Evolutionary conservation across 2,329 filamentous ascomycete species (phyloP).

Genomic region (Purpureocillium takamizusanense): DNA sequence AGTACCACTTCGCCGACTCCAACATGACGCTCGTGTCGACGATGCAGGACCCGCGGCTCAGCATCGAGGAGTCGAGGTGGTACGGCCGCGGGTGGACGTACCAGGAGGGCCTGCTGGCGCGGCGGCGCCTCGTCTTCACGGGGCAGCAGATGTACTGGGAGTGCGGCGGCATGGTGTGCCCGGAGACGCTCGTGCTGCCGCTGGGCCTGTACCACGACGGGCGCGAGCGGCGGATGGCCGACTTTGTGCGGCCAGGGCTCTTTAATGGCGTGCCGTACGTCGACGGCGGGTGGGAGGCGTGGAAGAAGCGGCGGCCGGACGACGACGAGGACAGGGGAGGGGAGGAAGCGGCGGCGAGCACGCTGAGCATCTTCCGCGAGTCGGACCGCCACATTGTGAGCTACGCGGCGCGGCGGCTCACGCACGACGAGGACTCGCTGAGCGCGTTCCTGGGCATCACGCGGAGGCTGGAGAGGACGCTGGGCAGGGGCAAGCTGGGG

Average conservation of each 20-base stretch:
- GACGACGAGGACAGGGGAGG: slow-evolving; percentile 9
- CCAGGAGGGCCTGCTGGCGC: slow-evolving; percentile 26
- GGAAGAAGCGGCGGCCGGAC: slow-evolving; percentile 20
- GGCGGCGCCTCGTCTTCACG: slow-evolving; percentile 27
- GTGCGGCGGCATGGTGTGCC: slow-evolving; percentile 27
- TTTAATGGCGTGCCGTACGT: slow-evolving; percentile 25
- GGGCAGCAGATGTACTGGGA: slow-evolving; percentile 30
- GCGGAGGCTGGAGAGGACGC: slow-evolving; percentile 19
- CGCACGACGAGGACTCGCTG: slow-evolving; percentile 22
- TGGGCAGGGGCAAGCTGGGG: slow-evolving; percentile 19
- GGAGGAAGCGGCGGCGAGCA: slow-evolving; percentile 12
- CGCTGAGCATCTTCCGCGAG: slow-evolving; percentile 25
- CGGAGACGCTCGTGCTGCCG: slow-evolving; percentile 22
- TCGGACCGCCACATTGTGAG: slow-evolving; percentile 21
- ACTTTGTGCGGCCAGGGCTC: slow-evolving; percentile 23
- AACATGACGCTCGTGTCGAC: slow-evolving; percentile 22
- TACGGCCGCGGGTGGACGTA: slow-evolving; percentile 28
- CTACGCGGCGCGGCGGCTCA: slow-evolving; percentile 19
- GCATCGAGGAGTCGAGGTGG: slow-evolving; percentile 22
- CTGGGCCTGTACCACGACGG: slow-evolving; percentile 21
- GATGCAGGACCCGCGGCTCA: slow-evolving; percentile 19
- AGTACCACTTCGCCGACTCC: slow-evolving; percentile 21
- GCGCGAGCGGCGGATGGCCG: slow-evolving; percentile 23
- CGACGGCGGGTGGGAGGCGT: slow-evolving; percentile 25
- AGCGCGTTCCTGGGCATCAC: slow-evolving; percentile 21